Base-by-base conservation (phyloP, 1,284 basidiomycete species). In the Polyporus tsugae region DNA sequence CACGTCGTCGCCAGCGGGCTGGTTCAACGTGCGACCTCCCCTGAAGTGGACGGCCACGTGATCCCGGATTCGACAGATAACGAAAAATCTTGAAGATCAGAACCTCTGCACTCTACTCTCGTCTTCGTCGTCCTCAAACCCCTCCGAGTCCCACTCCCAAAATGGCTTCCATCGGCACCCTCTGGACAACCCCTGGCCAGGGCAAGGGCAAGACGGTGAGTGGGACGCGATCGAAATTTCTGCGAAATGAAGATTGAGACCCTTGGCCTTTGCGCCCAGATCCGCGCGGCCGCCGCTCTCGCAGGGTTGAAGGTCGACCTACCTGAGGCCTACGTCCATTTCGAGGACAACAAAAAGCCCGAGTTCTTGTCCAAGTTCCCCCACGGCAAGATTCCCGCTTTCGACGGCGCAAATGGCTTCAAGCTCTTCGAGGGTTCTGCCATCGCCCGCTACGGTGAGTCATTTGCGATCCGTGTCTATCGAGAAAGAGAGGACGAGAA, bases 361-460 rank as follows among this genome's bases (percentile, higher is more conserved):
- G 93, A 93, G 70, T 96, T 91, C 83, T 81, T 91, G 64, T 78
- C 85, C 73, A 95, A 95, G 80, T 96, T 95, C 83, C 91, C 93
- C 57, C 86, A 89, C 73, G 94, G 92, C 71, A 95, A 94, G 85
- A 89, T 97, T 75, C 97, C 97, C 53, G 91, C 91, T 44, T 89
- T 94, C 67, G 93, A 96, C 80, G 84, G 85, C 63, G 81, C 85
- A 55, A 91, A 97, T 80, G 96, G 95, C 70, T 89, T 95, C 85
- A 85, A 85, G 75, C 83, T 99, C 71, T 88, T 89, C 76, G 97
- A 98, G 86, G 85, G 87, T 66, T 81, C 84, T 70, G 91, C 95
- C 68, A 96, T 99, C 80, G 91, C 94, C 63, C 91, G 90, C 73
- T 97, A 98, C 84, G 77, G 97, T 98, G 83, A 90, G 96, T 75